Evolutionary conservation across 2,329 filamentous ascomycete genomes (phyloP), one percentile per base, ranked within the genome.

Genomic region (Coleophoma crateriformis): DNA sequence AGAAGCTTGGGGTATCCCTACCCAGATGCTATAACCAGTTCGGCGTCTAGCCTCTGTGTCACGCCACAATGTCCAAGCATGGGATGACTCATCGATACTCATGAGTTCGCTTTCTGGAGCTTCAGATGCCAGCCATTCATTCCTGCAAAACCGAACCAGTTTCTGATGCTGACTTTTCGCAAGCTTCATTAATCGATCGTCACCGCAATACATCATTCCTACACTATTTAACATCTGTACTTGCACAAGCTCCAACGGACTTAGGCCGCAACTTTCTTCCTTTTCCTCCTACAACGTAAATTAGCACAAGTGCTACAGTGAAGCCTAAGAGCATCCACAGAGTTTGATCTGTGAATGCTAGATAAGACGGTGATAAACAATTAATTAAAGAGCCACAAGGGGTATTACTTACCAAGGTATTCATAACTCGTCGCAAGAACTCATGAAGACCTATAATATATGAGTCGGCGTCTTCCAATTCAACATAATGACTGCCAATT

Each of bases 1-100:
- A n/a, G 7, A 43, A 33, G 13, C 4, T 27, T 6, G 12, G 13
- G 35, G 7, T n/a, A 39, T 33, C 47, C 63, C 47, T 68, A 71
- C 69, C 69, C 71, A 74, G 46, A 71, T 65, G 45, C 65, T 60
- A 51, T 72, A 72, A 1, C 67, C 70, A 17, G 67, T 68, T 35
- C 71, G 64, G 49, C 67, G 63, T 17, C 57, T 58, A 12, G 59
- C 56, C 49, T 74, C 71, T 47, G 62, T 54, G 47, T 67, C 59
- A 38, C 65, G 55, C 71, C 71, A 73, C 14, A 48, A 34, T 13
- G 43, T 49, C 71, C 70, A 73, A 10, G 54, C 50, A 33, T 38
- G 17, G 13, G n/a, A 27, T 27, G 27, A 10, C 27, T 27, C 27
- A 4, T 27, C 27, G 27, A 27, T 27, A 27, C 27, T 27, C 27